Base-by-base conservation (phyloP, 2,329 filamentous ascomycete genomes). In the Chaetomium strumarium region DNA sequence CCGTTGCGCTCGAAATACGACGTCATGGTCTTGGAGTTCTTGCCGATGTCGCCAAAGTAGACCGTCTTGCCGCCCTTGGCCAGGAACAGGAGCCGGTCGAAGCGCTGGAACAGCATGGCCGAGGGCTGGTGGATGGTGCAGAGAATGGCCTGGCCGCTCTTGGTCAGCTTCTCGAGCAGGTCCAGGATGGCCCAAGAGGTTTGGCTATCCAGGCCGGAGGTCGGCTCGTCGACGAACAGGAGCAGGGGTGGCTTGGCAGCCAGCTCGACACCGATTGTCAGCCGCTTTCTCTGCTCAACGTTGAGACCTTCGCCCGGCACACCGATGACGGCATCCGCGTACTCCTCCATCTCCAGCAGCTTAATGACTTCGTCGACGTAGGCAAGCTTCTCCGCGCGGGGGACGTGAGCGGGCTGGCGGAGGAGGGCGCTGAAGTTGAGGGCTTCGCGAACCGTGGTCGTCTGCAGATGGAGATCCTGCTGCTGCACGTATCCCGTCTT, bases 71-170 rank as follows among this genome's bases (percentile, higher is more conserved):
- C 88, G 51, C 88, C 88, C 64, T 80, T 84, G 33, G 84, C 83
- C 14, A 93, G 73, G 73, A 93, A 89, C 31, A 92, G 76, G 8
- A 93, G 79, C 53, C 86, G 81, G 64, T 93, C 88, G 66, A 93
- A 96, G 53, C 89, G 86, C 67, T 96, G 88, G 75, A 96, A 96
- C 49, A 96, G 78, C 79, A 95, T 90, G 33, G 91, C 90, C 13
- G 89, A 95, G n/a, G 92, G 92, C 69, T 97, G 92, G 68, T 97
- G 92, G 56, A 96, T 96, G 0, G 92, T 96, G 73, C 90, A 96
- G n/a, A 96, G 83, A 69, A 96, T 89, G 47, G 92, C 91, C 67
- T 95, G 90, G 14, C 92, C 91, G 57, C 84, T 86, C 68, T 92
- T 87, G 62, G 90, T 90, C 33, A 96, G 77, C 70, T 95, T 96